These are phyloP conservation scores for Daldinia bambusicola DNA, from an alignment of 495 filamentous ascomycete genomes.

Conservation along the genomic window DNA sequence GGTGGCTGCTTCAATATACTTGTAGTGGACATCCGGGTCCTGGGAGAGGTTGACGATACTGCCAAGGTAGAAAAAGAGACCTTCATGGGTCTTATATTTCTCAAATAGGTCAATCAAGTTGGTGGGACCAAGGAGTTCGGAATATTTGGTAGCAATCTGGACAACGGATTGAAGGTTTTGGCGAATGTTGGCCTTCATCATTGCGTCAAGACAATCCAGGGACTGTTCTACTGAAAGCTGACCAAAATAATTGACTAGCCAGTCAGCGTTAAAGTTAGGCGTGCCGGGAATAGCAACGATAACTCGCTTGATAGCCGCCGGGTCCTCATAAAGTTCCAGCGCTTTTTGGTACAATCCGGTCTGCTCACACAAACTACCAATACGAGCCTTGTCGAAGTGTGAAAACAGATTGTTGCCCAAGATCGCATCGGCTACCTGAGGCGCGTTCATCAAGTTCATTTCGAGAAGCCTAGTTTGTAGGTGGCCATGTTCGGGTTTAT, in stretches of 20 bases:
- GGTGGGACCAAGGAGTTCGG: conserved; percentile 91
- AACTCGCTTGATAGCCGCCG: conserved; percentile 87
- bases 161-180: conserved; percentile 95
- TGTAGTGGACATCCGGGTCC: conserved; percentile 96
- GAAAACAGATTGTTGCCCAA: conserved; percentile 98
- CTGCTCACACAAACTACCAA: conserved; percentile 91
- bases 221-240: conserved; percentile 94
- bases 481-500: conserved; percentile 91
- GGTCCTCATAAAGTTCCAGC: conserved; percentile 92
- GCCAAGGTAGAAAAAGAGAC: conserved; percentile 97
- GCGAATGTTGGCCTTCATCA: conserved; percentile 95
- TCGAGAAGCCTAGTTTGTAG: conserved; percentile 94
- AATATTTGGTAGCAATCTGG: conserved; percentile 96
- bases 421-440: conserved; percentile 97
- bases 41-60: conserved; percentile 97
- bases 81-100: conserved; percentile 95
- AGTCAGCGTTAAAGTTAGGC: conserved; percentile 86
- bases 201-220: conserved; percentile 91
- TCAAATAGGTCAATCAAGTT: conserved; percentile 93
- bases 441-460: conserved; percentile 97
- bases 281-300: conserved; percentile 80
- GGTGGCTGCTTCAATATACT: conserved; percentile 98
- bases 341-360: conserved; percentile 88
- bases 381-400: conserved; percentile 88
- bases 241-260: conserved; percentile 92